Conservation (phyloP, 75 land plant species). For the Pseudotsuga menziesii region DNA sequence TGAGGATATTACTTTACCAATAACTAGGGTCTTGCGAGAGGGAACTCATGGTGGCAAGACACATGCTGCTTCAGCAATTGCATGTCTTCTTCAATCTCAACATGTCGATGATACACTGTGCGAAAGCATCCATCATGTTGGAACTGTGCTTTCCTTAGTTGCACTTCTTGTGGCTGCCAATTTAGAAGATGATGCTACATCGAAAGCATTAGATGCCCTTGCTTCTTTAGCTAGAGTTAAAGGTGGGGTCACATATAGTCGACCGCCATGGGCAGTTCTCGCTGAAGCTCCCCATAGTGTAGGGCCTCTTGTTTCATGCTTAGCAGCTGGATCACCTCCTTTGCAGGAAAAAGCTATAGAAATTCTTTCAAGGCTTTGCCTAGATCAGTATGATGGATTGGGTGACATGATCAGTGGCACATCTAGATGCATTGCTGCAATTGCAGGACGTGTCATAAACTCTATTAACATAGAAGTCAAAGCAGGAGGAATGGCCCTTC, state of each 20-base stretch:
- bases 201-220: slow-evolving; percentile 89
- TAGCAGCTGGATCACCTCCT: slow-evolving; percentile 47
- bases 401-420: slow-evolving; percentile 58
- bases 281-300: slow-evolving; percentile 77
- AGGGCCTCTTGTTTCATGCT: slow-evolving; percentile 64
- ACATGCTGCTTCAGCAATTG: no score
- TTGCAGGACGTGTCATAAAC: slow-evolving; percentile 69
- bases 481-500: slow-evolving; percentile 88
- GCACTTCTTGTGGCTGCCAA: slow-evolving; percentile 57
- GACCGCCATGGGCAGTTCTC: slow-evolving; percentile 80
- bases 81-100: slow-evolving; percentile 57
- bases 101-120: slow-evolving; percentile 50
- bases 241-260: slow-evolving; percentile 32
- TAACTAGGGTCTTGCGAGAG: no score
- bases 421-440: slow-evolving; percentile 58
- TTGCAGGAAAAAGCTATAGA: slow-evolving; percentile 93
- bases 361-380: slow-evolving; percentile 83
- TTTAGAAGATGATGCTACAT: slow-evolving; percentile 45
- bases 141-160: slow-evolving; percentile 83
- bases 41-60: no score
- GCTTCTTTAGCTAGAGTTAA: slow-evolving; percentile 65
- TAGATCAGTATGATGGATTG: slow-evolving; percentile 62
- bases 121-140: slow-evolving; percentile 77
- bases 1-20: no score
- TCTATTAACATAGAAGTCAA: slow-evolving; percentile 56